Conservation (phyloP, 1,139 yeast genomes). For the Debaryomyces sp. region DNA sequence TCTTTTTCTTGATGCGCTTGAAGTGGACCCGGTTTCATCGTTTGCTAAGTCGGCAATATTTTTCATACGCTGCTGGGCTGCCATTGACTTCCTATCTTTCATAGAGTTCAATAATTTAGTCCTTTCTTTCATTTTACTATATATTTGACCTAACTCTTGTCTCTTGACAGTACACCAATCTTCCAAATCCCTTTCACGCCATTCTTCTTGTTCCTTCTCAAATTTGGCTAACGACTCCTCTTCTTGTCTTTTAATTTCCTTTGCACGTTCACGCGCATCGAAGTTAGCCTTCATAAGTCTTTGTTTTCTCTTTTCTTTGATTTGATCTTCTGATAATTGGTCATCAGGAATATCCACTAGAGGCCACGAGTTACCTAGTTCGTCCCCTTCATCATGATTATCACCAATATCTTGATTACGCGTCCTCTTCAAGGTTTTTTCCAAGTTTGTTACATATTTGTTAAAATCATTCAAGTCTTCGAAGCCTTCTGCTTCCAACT, state of each 20-base stretch:
- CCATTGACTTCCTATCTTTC: slow-evolving; percentile 85
- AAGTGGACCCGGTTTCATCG: slow-evolving; percentile 54
- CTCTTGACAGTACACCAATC: slow-evolving; percentile 83
- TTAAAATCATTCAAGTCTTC: slow-evolving; percentile 72
- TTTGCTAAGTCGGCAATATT: slow-evolving; percentile 86
- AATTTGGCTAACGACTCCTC: slow-evolving; percentile 57
- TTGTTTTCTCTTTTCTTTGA: slow-evolving; percentile 87
- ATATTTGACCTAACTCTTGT: slow-evolving; percentile 57
- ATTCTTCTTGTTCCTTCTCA: slow-evolving; percentile 66
- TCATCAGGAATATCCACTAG: slow-evolving; percentile 83
- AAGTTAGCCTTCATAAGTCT: slow-evolving; percentile 78
- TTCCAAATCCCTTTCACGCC: slow-evolving; percentile 74
- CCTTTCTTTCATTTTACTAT: slow-evolving; percentile 65
- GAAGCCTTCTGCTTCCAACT: slow-evolving; percentile 74
- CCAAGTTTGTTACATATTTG: slow-evolving; percentile 67
- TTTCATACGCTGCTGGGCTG: slow-evolving; percentile 93
- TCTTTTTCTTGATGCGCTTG: slow-evolving; percentile 46
- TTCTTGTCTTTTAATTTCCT: slow-evolving; percentile 65
- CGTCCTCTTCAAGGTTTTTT: slow-evolving; percentile 68
- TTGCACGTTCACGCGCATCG: slow-evolving; percentile 85
- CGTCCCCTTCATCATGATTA: slow-evolving; percentile 43
- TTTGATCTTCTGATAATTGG: slow-evolving; percentile 74
- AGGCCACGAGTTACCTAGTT: slow-evolving; percentile 67
- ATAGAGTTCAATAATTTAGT: slow-evolving; percentile 74
- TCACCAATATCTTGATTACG: slow-evolving; percentile 67